These are phyloP conservation scores for Fusarium protoensiforme DNA, from an alignment of 2,329 filamentous ascomycete genomes.

Conservation along the genomic window DNA sequence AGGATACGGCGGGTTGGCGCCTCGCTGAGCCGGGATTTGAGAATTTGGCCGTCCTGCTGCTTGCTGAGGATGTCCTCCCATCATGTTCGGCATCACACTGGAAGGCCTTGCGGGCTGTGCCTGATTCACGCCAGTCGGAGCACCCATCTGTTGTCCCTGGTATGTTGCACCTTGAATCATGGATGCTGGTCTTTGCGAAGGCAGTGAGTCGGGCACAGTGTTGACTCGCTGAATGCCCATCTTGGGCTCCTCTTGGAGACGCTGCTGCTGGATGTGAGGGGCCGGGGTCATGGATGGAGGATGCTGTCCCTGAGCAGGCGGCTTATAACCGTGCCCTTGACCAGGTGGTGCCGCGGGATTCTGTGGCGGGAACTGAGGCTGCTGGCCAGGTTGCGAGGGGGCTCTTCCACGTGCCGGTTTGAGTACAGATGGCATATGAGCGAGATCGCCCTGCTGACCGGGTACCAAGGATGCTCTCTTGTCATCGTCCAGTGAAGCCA, in stretches of 20 bases:
- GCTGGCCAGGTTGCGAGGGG: conserved; percentile 22
- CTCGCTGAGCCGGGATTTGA: conserved; percentile 5
- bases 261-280: conserved; percentile 28
- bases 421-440: conserved; percentile 37
- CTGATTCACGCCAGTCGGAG: background rate
- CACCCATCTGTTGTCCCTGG: conserved; percentile 1
- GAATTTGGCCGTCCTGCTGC: background rate
- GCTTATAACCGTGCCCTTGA: conserved; percentile 33
- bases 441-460: conserved; percentile 16
- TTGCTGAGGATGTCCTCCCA: conserved; percentile 11
- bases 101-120: conserved; percentile 27
- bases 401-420: conserved; percentile 38
- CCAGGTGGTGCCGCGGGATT: background rate
- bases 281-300: conserved; percentile 42
- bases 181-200: conserved; percentile 30
- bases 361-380: background rate
- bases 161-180: conserved; percentile 9
- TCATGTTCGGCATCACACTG: conserved; percentile 39
- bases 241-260: conserved; percentile 27
- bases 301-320: conserved; percentile 37
- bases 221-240: conserved; percentile 36
- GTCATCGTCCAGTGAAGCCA: background rate
- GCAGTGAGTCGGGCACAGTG: conserved; percentile 36
- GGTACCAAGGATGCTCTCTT: conserved; percentile 1
- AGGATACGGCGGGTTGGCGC: conserved; percentile 24